phyloP scores from a whole-genome alignment of 2,329 filamentous ascomycete genomes.

The Botrytis galanthina region DNA sequence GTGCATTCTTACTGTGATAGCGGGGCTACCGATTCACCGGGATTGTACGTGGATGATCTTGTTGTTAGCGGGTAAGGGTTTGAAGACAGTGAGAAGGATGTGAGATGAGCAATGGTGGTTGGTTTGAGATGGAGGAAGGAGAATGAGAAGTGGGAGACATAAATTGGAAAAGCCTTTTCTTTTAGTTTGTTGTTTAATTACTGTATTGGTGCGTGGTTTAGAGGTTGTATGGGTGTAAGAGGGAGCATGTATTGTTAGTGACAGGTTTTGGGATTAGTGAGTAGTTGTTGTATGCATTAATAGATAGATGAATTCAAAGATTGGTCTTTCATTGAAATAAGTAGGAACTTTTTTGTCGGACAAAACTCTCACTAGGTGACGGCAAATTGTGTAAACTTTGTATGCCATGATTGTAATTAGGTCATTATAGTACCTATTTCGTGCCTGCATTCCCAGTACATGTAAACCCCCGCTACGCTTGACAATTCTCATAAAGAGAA shows the following conservation, averaged over 20 bases:
- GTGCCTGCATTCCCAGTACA: background rate
- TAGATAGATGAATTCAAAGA: background rate
- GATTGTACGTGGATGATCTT: conserved; percentile 6
- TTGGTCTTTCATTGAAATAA: background rate
- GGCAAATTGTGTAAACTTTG: background rate
- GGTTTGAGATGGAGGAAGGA: background rate
- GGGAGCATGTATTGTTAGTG: background rate
- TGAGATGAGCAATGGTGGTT: background rate
- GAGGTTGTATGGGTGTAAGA: background rate
- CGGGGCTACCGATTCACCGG: background rate
- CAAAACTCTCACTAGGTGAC: background rate
- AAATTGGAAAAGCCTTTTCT: background rate
- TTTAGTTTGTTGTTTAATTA: background rate
- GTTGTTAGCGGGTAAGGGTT: background rate
- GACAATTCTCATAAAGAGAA: background rate
- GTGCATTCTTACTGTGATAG: conserved; percentile 5
- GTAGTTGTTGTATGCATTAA: background rate
- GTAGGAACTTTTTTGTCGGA: background rate
- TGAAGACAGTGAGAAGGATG: background rate
- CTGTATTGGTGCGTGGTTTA: background rate
- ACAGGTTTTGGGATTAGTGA: background rate
- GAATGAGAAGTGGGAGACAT: background rate
- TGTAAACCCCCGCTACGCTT: background rate
- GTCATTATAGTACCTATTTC: no score
- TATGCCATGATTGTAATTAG: background rate